Conservation (phyloP, 768 basidiomycete genomes). For the Hydnomerulius pinastri region DNA sequence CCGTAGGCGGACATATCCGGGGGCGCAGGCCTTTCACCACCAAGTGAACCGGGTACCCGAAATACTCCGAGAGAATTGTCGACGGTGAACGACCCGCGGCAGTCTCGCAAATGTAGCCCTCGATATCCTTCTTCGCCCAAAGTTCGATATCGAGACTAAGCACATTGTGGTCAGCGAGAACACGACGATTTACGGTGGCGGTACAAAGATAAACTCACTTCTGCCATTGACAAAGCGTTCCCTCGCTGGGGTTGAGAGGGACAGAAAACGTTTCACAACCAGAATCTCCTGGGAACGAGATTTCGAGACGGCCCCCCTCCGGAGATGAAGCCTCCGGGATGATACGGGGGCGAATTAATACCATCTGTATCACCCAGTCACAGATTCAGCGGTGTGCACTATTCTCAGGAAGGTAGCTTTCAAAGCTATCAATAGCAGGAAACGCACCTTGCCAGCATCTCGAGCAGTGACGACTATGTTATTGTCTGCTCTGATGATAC, state of each 20-base stretch:
- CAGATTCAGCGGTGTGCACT: not conserved
- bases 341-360: constrained; percentile 63
- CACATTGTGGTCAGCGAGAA: constrained; percentile 1
- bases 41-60: constrained; percentile 62
- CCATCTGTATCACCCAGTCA: constrained; percentile 46
- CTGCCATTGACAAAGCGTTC: constrained; percentile 53
- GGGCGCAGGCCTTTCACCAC: constrained; percentile 64
- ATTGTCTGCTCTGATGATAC: constrained; percentile 58
- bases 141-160: constrained; percentile 56
- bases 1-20: constrained; percentile 53
- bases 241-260: constrained; percentile 56
- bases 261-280: constrained; percentile 59
- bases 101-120: constrained; percentile 67
- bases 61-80: constrained; percentile 57
- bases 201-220: constrained; percentile 42
- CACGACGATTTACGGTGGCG: not conserved
- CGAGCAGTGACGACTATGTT: constrained; percentile 67
- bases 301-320: constrained; percentile 48
- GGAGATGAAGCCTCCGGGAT: constrained; percentile 45
- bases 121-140: constrained; percentile 48
- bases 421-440: not conserved
- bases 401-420: not conserved
- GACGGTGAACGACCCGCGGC: constrained; percentile 48
- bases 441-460: constrained; percentile 54
- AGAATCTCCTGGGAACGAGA: constrained; percentile 62